Percentiles rank a stretch among this genome's conserved stretches.
phyloP scores from a whole-genome alignment of 2,329 filamentous ascomycete genomes.

The Byssoonygena ceratinophila region DNA sequence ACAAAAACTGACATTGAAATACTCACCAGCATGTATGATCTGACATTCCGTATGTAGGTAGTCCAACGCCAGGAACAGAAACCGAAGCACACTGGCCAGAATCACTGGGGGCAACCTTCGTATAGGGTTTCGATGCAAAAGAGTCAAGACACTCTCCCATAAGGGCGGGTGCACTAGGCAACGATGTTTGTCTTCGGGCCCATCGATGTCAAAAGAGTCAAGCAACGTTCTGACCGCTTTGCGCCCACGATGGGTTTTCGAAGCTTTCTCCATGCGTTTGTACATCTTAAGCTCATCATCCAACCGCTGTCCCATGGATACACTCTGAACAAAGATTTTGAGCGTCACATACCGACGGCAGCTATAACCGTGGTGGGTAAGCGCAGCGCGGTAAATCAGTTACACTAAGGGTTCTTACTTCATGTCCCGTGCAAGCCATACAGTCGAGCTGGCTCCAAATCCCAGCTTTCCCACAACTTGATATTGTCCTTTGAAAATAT shows the following conservation, averaged over 20 bases:
- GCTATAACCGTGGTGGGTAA: constrained; percentile 16
- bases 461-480: constrained; percentile 26
- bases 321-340: constrained; percentile 24
- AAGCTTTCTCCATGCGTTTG: constrained; percentile 26
- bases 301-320: constrained; percentile 23
- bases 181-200: constrained; percentile 18
- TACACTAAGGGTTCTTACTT: constrained; percentile 13
- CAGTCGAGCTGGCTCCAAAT: constrained; percentile 23
- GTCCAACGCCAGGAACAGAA: constrained; percentile 17
- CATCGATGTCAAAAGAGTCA: constrained; percentile 24
- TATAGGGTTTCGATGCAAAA: constrained; percentile 15
- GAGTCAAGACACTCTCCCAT: constrained; percentile 16
- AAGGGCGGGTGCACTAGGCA: constrained; percentile 22
- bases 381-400: constrained; percentile 15
- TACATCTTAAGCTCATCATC: constrained; percentile 38
- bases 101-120: constrained; percentile 14
- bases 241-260: constrained; percentile 24
- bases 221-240: constrained; percentile 23
- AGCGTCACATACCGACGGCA: constrained; percentile 24
- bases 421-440: constrained; percentile 23
- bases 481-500: constrained; percentile 23
- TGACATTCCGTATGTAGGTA: constrained; percentile 37
- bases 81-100: constrained; percentile 11
- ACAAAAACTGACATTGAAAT: too few species aligned
- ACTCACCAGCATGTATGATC: constrained; percentile 19